These are phyloP conservation scores for Ogataea trehaloabstinens DNA, from an alignment of 805 yeast species.

Conservation along the genomic window DNA sequence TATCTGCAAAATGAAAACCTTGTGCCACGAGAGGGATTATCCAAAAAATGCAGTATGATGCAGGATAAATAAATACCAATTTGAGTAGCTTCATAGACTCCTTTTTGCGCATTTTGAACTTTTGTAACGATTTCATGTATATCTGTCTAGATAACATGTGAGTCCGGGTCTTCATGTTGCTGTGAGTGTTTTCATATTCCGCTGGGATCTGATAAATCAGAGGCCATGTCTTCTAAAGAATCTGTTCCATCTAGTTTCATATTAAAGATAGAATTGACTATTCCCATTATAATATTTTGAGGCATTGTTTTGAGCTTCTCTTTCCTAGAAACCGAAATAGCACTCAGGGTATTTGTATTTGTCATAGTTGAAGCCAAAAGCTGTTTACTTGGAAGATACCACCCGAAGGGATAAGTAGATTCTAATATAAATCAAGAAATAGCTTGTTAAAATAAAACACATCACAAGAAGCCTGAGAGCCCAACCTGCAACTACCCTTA, in stretches of 20 bases:
- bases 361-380: not conserved
- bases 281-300: conserved; percentile 12
- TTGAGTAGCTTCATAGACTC: conserved; percentile 17
- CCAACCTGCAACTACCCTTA: conserved; percentile 18
- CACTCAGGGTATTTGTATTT: not conserved
- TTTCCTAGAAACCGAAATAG: not conserved
- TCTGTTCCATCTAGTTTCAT: conserved; percentile 7
- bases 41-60: conserved; percentile 17
- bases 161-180: conserved; percentile 1
- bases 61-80: conserved; percentile 19
- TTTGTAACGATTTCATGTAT: conserved; percentile 13
- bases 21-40: conserved; percentile 16
- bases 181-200: too few relatives aligned
- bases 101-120: conserved; percentile 17
- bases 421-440: conserved; percentile 20
- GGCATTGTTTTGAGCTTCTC: not conserved
- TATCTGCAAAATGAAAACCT: conserved; percentile 9
- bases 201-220: not conserved
- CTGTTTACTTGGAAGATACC: not conserved
- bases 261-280: conserved; percentile 16
- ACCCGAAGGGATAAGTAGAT: conserved; percentile 8
- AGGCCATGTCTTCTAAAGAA: conserved; percentile 5
- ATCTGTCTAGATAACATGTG: conserved; percentile 12
- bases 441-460: conserved; percentile 12
- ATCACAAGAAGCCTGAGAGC: conserved; percentile 13